Conservation (phyloP, 805 yeast genomes). For the Priceomyces carsonii region DNA sequence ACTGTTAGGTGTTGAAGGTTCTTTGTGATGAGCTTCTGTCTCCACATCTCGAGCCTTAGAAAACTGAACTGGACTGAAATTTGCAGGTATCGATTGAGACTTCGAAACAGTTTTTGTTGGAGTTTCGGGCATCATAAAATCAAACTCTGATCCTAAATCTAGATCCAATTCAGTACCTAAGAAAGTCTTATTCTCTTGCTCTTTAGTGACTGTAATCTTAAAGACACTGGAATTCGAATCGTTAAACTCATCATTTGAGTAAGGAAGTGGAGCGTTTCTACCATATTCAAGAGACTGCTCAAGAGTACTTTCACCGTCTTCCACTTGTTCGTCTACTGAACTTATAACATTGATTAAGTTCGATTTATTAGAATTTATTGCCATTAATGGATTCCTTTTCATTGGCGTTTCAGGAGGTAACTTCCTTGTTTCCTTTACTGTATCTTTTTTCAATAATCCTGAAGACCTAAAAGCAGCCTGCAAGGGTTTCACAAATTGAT, state of each 20-base stretch:
- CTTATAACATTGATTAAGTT: conserved; percentile 14
- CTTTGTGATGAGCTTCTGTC: conserved; percentile 8
- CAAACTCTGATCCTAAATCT: conserved; percentile 18
- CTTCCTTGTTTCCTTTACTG: conserved; percentile 23
- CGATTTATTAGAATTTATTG: conserved; percentile 23
- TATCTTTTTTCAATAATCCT: conserved; percentile 62
- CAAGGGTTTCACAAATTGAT: conserved; percentile 75
- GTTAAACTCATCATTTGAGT: conserved; percentile 23
- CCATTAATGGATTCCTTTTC: conserved; percentile 40
- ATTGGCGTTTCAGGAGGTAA: conserved; percentile 47
- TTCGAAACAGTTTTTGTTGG: conserved; percentile 37
- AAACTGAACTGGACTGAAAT: conserved; percentile 23
- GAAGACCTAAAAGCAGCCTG: conserved; percentile 81
- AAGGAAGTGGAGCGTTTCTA: conserved; percentile 20
- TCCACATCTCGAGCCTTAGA: conserved; percentile 6
- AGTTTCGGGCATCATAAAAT: conserved; percentile 32
- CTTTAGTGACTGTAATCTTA: conserved; percentile 20
- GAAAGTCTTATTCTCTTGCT: conserved; percentile 10
- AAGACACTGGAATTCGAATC: conserved; percentile 37
- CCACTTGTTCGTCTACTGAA: conserved; percentile 19
- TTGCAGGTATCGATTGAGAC: conserved; percentile 28
- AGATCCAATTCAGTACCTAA: conserved; percentile 13
- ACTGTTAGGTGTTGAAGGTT: conserved; percentile 21
- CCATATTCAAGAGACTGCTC: conserved; percentile 44
- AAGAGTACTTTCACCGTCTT: conserved; percentile 14